These are phyloP conservation scores for Phaeoacremonium minimum DNA, from an alignment of 2,329 filamentous ascomycete species.

Conservation along the genomic window DNA sequence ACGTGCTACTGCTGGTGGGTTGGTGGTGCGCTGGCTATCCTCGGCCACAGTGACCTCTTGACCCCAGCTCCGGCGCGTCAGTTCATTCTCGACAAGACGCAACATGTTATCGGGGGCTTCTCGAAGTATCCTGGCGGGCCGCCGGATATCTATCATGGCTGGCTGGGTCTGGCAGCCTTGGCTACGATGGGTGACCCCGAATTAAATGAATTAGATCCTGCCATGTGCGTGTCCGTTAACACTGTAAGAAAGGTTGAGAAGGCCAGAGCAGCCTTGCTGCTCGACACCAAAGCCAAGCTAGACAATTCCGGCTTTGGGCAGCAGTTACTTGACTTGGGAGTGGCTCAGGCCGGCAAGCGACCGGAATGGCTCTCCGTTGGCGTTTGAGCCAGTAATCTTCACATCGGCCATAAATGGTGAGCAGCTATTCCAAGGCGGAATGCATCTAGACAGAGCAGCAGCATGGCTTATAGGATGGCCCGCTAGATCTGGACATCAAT, in stretches of 20 bases:
- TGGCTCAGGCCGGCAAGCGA: slow-evolving; percentile 2
- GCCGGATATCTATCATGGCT: slow-evolving; percentile 84
- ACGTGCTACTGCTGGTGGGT: slow-evolving; percentile 98
- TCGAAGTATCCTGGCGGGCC: slow-evolving; percentile 65
- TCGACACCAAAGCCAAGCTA: slow-evolving; percentile 3
- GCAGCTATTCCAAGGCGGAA: no score
- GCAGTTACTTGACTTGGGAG: slow-evolving; percentile 7
- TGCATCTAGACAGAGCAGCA: no score
- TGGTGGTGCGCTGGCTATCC: slow-evolving; percentile 52
- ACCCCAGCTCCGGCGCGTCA: slow-evolving; percentile 58
- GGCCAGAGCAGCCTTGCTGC: slow-evolving; percentile 35
- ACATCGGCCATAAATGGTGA: no score
- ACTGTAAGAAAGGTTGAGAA: slow-evolving; percentile 44
- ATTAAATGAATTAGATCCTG: slow-evolving; percentile 68
- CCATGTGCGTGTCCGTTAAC: slow-evolving; percentile 68
- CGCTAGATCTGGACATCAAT: no score
- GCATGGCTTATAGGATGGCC: no score
- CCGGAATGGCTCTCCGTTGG: slow-evolving; percentile 6
- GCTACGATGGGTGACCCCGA: slow-evolving; percentile 67
- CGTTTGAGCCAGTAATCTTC: slow-evolving; percentile 1
- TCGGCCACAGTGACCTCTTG: slow-evolving; percentile 47
- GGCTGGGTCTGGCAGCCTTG: slow-evolving; percentile 78
- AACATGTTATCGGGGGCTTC: slow-evolving; percentile 81
- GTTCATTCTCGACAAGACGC: slow-evolving; percentile 81
- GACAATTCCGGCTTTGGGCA: not conserved